Percentiles rank a stretch among this genome's conserved stretches.
Conservation (phyloP, 805 yeast genomes). For the Yarrowia divulgata region DNA sequence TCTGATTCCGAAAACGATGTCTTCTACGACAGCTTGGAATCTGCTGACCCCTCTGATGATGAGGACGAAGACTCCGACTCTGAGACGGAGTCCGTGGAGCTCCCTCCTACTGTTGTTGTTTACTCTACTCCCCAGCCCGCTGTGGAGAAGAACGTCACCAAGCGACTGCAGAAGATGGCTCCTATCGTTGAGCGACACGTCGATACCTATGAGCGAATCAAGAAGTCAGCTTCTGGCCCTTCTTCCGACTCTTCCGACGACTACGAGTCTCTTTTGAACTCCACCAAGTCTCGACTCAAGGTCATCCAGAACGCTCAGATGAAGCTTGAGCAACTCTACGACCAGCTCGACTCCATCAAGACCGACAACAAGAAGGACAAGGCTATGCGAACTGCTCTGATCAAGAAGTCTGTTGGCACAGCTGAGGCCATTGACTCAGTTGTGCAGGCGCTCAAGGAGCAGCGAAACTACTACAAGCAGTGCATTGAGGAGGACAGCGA, state of each 20-base stretch:
- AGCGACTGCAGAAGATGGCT: constrained; percentile 18
- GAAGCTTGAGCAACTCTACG: constrained; percentile 45
- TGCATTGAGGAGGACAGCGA: constrained; percentile 8
- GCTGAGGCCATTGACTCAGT: constrained; percentile 37
- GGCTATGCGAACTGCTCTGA: constrained; percentile 27
- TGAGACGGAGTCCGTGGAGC: constrained; percentile 29
- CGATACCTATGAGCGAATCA: constrained; percentile 30
- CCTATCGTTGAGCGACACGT: constrained; percentile 33
- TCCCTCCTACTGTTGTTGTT: constrained; percentile 32
- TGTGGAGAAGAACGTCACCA: constrained; percentile 35
- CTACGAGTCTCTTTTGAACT: constrained; percentile 42
- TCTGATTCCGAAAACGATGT: constrained; percentile 21
- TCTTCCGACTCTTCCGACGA: constrained; percentile 40
- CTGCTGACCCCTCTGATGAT: constrained; percentile 40
- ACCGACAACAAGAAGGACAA: constrained; percentile 28
- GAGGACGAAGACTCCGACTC: constrained; percentile 42
- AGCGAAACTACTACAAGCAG: constrained; percentile 36
- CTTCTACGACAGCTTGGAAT: constrained; percentile 33
- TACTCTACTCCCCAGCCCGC: constrained; percentile 36
- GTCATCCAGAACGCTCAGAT: constrained; percentile 46
- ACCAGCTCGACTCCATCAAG: constrained; percentile 43
- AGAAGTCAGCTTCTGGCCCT: constrained; percentile 12
- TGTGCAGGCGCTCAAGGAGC: constrained; percentile 19
- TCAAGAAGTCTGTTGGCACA: constrained; percentile 34
- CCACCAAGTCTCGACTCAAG: constrained; percentile 44